A percentile compares a stretch with the other conserved stretches of the same genome.
phyloP scores from a whole-genome alignment of 2,329 filamentous ascomycete species.

The Neurospora crassa region DNA sequence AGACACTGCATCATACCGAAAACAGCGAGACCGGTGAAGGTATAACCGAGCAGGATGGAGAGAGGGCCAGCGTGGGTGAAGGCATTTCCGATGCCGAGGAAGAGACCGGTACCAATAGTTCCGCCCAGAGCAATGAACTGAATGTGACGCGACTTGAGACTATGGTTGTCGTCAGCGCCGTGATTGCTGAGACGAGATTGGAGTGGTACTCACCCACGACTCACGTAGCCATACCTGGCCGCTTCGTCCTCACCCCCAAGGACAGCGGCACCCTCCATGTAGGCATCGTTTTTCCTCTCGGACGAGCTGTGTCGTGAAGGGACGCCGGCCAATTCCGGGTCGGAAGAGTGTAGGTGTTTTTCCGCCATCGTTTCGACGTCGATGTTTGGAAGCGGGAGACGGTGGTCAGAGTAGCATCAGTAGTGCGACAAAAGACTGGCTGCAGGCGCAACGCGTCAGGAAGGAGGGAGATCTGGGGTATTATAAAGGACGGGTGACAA shows the following conservation, averaged over 20 bases:
- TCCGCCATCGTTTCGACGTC: slow-evolving; percentile 1
- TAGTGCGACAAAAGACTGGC: background rate
- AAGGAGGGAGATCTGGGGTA: background rate
- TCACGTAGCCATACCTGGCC: slow-evolving; percentile 4
- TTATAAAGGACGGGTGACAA: background rate
- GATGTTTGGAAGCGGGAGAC: background rate
- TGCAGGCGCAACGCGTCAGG: background rate
- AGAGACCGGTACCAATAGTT: slow-evolving; percentile 27
- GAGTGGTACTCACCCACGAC: slow-evolving; percentile 2
- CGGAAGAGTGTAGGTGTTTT: background rate
- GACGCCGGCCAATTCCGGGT: background rate
- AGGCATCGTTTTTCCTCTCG: slow-evolving; percentile 1
- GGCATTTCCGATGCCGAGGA: slow-evolving; percentile 13
- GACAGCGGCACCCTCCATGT: background rate
- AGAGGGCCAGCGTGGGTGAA: slow-evolving; percentile 6
- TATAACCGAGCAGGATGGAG: slow-evolving; percentile 6
- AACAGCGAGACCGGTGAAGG: slow-evolving; percentile 5
- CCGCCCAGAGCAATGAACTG: slow-evolving; percentile 31
- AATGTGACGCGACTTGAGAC: slow-evolving; percentile 16
- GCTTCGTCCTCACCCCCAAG: slow-evolving; percentile 2
- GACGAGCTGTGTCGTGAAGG: background rate
- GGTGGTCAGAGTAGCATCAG: background rate
- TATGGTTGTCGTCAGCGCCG: background rate
- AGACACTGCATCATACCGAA: slow-evolving; percentile 8
- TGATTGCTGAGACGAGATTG: background rate